Base-by-base conservation (phyloP, 129 eudicot genomes). In the Flaveria bidentis region DNA sequence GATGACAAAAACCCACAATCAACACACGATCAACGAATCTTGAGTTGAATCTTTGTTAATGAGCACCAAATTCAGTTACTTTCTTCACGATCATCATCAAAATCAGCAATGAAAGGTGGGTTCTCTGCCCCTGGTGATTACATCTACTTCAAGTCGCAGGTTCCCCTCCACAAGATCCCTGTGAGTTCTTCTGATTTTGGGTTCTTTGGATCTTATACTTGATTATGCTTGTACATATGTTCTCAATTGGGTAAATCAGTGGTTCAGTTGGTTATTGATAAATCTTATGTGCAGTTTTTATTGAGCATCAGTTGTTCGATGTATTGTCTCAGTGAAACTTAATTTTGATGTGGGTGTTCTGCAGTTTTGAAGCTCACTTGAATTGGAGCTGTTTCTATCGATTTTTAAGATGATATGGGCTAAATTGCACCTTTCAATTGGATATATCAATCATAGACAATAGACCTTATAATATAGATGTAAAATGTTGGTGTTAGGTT, bases 91-190 rank as follows among this genome's bases (percentile, higher is more conserved):
- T 52, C 61, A 73, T 69, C 69, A n/a, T 61, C 55, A 73, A 64
- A 64, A 55, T 45, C 80, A 75, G 89, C 86, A 47, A 88, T 88
- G 93, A 91, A 86, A 91, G 89, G 96, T 45, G 93, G 65, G 57
- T 86, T 90, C 68, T 85, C 92, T 79, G 88, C 89, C 41, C 99
- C 99, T 63, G 99, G 99, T 71, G 99, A 94, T 86, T 94, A 91
- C 89, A 82, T 89, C 85, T 80, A 94, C 89, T 94, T 94, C 99
- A 94, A 94, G 92, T 94, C 99, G 17, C 97, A 91, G 78, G 99
- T 94, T 57, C 97, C 99, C 74, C 96, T 94, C 71, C 99, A 94
- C 86, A 94, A 91, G 93, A 94, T 94, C 90, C 99, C 99, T 42
- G 99, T 94, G 73, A 79, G 90, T 79, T 79, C 33, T 10, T 60